Base-by-base conservation (phyloP, 345 rosid genomes). In the Lepidium africanum region DNA sequence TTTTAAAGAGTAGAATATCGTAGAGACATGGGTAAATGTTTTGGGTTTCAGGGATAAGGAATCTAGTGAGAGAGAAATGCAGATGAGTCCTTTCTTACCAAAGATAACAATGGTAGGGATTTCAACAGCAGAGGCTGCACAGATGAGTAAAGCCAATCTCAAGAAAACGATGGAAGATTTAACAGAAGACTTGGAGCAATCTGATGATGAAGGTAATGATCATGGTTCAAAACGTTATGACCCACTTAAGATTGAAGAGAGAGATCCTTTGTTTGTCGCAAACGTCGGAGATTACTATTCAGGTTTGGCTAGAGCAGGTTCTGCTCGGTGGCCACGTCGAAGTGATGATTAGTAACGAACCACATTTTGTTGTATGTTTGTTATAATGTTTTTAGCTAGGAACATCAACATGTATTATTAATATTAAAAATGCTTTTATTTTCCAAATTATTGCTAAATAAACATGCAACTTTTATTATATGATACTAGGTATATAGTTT, bases 81-180 rank as follows among this genome's bases (percentile, higher is more conserved):
- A 77, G 72, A 46, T 52, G 2, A 91, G 77, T 67, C 97, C 96
- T 57, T 87, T 89, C 69, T 90, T 94, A 76, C 99, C 99, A n/a
- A 94, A 86, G 86, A 80, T 94, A 41, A 94, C 97, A 30, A 91
- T 94, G 99, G 96, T 94, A 6, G 99, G 99, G 10, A 84, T 94
- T 77, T 89, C 99, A 53, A 86, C 87, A 0, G 87, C 87, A 47
- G 96, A 91, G 21, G 82, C 82, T 14, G 95, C 92, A 65, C 82
- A 87, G 54, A 79, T 84, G 91, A 91, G 84, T 61, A 89, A 91
- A 73, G 77, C 92, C 46, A 87, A 74, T 60, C 80, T 89, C 30
- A 91, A 94, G 81, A 91, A 85, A 78, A 94, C 92, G 5, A 85
- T 94, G 96, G 88, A 87, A 30, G 86, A 83, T 70, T 69, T 91